Percentiles rank a stretch among this genome's conserved stretches.
Conservation (phyloP, 345 rosid genomes). For the Atalantia buxifolia region DNA sequence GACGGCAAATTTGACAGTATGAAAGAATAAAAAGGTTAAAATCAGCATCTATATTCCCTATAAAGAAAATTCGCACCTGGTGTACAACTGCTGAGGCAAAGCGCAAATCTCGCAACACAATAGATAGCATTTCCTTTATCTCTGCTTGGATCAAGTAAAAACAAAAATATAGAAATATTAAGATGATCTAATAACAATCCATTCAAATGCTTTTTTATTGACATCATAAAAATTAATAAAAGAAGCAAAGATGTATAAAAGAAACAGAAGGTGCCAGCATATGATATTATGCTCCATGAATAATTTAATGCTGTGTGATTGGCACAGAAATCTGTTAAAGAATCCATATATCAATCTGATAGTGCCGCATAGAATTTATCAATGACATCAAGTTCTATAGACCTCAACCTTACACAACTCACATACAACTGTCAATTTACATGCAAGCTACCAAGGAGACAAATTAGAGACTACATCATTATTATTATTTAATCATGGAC, state of each 20-base stretch:
- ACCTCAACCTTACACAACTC: neutral
- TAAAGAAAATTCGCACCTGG: conserved; percentile 45
- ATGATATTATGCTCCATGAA: neutral
- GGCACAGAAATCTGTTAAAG: neutral
- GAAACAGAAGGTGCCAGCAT: neutral
- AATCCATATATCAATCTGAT: neutral
- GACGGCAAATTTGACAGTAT: neutral
- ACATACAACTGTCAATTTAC: neutral
- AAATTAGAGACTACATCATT: neutral
- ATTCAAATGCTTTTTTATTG: neutral
- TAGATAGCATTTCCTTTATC: conserved; percentile 76
- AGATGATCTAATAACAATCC: neutral
- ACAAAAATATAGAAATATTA: conserved; percentile 6
- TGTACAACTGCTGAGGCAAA: conserved; percentile 90
- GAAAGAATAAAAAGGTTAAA: neutral
- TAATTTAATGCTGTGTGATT: neutral
- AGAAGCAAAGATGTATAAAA: neutral
- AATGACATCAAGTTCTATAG: neutral
- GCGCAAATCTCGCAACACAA: conserved; percentile 66
- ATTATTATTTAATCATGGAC: no score
- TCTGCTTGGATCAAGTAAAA: conserved; percentile 45
- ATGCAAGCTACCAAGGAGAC: neutral
- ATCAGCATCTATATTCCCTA: neutral
- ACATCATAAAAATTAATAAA: neutral
- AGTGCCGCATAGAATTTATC: no score